phyloP scores from a whole-genome alignment of 83 land plant genomes.

The Isoetes engelmannii region DNA sequence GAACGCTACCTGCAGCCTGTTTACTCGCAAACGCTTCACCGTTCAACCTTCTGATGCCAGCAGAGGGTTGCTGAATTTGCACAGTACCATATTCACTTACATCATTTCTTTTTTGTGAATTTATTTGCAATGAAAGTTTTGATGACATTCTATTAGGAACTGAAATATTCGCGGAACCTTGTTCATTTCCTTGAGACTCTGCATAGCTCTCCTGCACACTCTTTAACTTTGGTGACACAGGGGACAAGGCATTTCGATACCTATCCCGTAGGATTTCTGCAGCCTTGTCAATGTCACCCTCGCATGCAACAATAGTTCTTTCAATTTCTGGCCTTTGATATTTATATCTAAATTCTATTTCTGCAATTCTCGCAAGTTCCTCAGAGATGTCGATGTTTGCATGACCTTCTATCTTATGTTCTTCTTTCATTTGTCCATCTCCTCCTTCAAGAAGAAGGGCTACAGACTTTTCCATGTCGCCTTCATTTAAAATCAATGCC shows the following conservation, averaged over 20 bases:
- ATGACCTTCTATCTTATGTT: conserved; percentile 31
- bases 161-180: neutral
- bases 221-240: conserved; percentile 3
- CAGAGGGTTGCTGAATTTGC: conserved; percentile 5
- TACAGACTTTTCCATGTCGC: conserved; percentile 70
- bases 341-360: conserved; percentile 48
- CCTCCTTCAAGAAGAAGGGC: conserved; percentile 68
- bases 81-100: conserved; percentile 21
- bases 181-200: neutral
- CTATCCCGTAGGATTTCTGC: conserved; percentile 41
- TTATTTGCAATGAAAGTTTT: too few relatives aligned
- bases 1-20: too few relatives aligned
- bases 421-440: conserved; percentile 32
- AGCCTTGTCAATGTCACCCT: conserved; percentile 77
- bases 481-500: conserved; percentile 85
- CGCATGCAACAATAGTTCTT: conserved; percentile 63
- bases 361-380: conserved; percentile 60
- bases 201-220: neutral
- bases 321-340: conserved; percentile 66
- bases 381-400: conserved; percentile 73
- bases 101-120: neutral
- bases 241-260: conserved; percentile 30
- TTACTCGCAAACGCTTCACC: too few relatives aligned
- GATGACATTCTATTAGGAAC: neutral
- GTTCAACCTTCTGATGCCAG: neutral